phyloP scores from a whole-genome alignment of 2,329 filamentous ascomycete species.

The Fusarium sp. region DNA sequence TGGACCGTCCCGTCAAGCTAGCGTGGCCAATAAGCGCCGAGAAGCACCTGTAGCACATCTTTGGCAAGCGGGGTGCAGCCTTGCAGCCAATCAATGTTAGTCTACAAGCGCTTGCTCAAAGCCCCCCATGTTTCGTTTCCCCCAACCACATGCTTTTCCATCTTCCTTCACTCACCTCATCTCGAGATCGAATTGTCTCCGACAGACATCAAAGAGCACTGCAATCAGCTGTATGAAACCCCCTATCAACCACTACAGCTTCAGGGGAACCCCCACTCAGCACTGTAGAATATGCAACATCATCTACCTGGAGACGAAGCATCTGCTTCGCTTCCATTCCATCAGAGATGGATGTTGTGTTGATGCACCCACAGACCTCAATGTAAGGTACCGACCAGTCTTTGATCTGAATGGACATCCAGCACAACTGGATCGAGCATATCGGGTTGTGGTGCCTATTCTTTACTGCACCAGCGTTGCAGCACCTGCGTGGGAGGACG shows the following conservation, averaged over 20 bases:
- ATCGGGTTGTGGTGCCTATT: constrained; percentile 31
- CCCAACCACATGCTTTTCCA: constrained; percentile 49
- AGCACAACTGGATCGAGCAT: constrained; percentile 34
- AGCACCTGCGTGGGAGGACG: constrained; percentile 23
- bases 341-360: constrained; percentile 27
- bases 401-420: constrained; percentile 6
- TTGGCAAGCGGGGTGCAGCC: constrained; percentile 15
- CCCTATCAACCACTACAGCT: constrained; percentile 1
- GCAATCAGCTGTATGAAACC: neutral
- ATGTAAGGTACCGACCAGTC: constrained; percentile 43
- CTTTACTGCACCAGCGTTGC: constrained; percentile 29
- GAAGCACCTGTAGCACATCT: constrained; percentile 46
- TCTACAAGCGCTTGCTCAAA: constrained; percentile 28
- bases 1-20: constrained; percentile 44
- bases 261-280: constrained; percentile 1
- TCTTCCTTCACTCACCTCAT: constrained; percentile 29
- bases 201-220: neutral
- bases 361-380: constrained; percentile 27
- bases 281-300: constrained; percentile 16
- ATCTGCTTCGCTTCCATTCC: constrained; percentile 30
- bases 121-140: constrained; percentile 40
- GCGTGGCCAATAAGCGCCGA: constrained; percentile 51
- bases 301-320: constrained; percentile 13
- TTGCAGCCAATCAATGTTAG: constrained; percentile 19
- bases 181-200: constrained; percentile 18